Evolutionary conservation across 129 eudicot species (phyloP), one percentile per base, ranked within the genome.

Genomic region (Chrysanthemum makinoi): DNA sequence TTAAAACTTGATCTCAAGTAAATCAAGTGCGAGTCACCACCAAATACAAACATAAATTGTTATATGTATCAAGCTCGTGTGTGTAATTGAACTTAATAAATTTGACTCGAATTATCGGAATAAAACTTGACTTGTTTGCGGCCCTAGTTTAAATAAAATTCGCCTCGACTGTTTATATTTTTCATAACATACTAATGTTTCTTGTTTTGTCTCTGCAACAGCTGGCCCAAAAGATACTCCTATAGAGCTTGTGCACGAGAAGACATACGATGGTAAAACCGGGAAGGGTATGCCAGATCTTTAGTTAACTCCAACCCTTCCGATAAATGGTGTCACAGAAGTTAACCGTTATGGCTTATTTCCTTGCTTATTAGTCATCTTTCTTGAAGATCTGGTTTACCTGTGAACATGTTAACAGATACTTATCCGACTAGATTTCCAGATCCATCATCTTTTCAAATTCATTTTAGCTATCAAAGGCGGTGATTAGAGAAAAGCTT

Each of bases 171-270:
- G 10, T 62, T 6, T 46, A 17, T 3, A 5, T 9, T 39, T 44
- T 33, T 44, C n/a, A 24, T 72, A 46, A 10, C 33, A 35, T 39
- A 11, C 30, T 17, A 26, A 28, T 3, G 2, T 48, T 30, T 54
- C 19, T 1, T 5, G 10, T 20, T 35, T 57, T 19, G 12, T 54
- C 73, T 61, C 15, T 83, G 74, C 84, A 80, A 82, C 91, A 89
- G 98, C 81, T 68, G 98, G 98, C 30, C 95, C 95, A 18, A 89
- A 89, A 77, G 98, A 91, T 70, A 89, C 98, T 49, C 86, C 90
- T 62, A 73, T 93, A 82, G 96, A 87, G 30, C 71, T 89, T 28
- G 96, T 83, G 69, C 6, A 69, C 53, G 98, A 89, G 77, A 89
- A 81, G 81, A 93, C 95, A 0, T 93, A 85, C 20, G 88, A 93